Evolutionary conservation across 768 basidiomycete species (phyloP), one percentile per base, ranked within the genome.

Genomic region (Pulveroboletus sp.): DNA sequence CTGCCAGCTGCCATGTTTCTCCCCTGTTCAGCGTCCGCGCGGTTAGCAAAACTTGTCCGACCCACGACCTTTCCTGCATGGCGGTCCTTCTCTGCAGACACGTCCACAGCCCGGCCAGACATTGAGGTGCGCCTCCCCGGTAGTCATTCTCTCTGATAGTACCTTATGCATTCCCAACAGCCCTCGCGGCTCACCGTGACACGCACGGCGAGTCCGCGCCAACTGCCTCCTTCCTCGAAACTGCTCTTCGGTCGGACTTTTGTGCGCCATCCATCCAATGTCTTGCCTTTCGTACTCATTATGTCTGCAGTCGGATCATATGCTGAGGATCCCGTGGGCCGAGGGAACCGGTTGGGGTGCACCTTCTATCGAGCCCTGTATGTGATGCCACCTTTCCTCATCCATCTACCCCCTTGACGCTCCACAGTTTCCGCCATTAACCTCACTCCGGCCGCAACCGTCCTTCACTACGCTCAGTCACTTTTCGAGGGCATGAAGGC

Each of bases 401-500:
- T 30, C 14, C 2, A 8, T 36, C 43, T 18, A 6, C n/a, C 28
- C 18, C 21, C n/a, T 39, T 57, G 50, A 60, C 55, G 10, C n/a
- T 37, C 10, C 46, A 7, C 21, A 68, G 65, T 54, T 42, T 47
- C 57, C 14, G 18, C 62, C 38, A 54, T 68, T 18, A 58, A 46
- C 40, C 55, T 68, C 40, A 42, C 50, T 26, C 67, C 68, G 6
- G 52, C 65, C 60, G 78, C 73, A 65, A 81, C 89, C 51, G 93
- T 93, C 17, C 74, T 98, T 51, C 94, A 98, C 67, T 97, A 98
- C 71, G 93, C 93, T 0, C 91, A 93, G 59, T 80, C 86, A 40
- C 75, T 86, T 40, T 95, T 98, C 63, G 94, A 98, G 67, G 91
- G 94, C 15, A 82, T 96, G 81, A 97, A 97, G 67, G 94, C 94